Percentiles rank a stretch among this genome's conserved stretches.
phyloP scores from a whole-genome alignment of 2,329 filamentous ascomycete species.

The Neofusicoccum sp. region DNA sequence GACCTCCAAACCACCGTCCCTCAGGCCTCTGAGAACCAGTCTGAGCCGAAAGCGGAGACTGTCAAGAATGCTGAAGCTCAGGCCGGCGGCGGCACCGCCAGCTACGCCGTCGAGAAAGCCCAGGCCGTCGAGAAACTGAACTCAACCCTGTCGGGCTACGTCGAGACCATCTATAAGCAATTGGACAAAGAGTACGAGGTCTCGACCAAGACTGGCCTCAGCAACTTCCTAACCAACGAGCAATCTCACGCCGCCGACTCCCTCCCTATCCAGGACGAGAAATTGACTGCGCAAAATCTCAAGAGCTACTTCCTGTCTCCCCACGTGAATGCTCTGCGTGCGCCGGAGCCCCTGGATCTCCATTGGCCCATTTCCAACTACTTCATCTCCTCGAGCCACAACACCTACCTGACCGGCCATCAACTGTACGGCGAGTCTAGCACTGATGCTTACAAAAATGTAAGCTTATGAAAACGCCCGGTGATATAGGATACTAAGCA shows the following conservation, averaged over 20 bases:
- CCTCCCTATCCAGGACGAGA: conserved; percentile 8
- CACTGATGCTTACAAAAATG: conserved; percentile 73
- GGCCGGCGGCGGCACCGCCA: conserved; percentile 37
- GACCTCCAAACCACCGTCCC: conserved; percentile 11
- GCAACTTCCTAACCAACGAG: conserved; percentile 3
- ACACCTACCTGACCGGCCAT: conserved; percentile 86
- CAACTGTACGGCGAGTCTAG: conserved; percentile 78
- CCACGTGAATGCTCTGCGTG: conserved; percentile 45
- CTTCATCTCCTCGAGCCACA: conserved; percentile 92
- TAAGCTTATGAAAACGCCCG: conserved; percentile 40
- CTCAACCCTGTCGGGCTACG: conserved; percentile 28
- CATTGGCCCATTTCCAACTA: conserved; percentile 78
- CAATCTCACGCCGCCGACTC: conserved; percentile 8
- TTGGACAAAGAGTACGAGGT: conserved; percentile 31
- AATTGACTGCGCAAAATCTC: background rate
- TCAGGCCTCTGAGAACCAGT: background rate
- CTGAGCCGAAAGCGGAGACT: background rate
- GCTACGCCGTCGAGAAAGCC: conserved; percentile 27
- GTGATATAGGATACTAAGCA: background rate
- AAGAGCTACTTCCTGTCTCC: conserved; percentile 11
- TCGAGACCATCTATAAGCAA: conserved; percentile 31
- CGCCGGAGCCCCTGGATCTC: conserved; percentile 52
- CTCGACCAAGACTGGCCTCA: conserved; percentile 24
- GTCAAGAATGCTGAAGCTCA: conserved; percentile 23
- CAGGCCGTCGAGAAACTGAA: conserved; percentile 32